phyloP scores from a whole-genome alignment of 352 stramenopile species.

The Phytopythium delawarense region DNA sequence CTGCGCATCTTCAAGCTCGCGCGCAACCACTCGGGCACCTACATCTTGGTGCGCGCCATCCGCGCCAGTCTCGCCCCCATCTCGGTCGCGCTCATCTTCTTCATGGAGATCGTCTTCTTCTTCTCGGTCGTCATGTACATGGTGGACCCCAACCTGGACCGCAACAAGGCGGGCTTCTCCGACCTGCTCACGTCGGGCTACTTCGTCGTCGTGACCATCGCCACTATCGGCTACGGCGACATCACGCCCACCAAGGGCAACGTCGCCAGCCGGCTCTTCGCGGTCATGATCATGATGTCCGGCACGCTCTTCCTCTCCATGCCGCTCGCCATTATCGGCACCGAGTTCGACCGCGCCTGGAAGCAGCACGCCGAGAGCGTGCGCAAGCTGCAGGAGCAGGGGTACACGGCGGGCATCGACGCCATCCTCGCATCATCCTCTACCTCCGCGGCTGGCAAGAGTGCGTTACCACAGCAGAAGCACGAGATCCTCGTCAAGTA shows the following conservation, averaged over 20 bases:
- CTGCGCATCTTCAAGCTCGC: constrained; percentile 81
- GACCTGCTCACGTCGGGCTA: constrained; percentile 73
- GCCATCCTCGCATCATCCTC: constrained; percentile 7
- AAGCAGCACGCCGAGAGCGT: constrained; percentile 70
- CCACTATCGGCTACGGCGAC: constrained; percentile 76
- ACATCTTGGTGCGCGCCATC: constrained; percentile 72
- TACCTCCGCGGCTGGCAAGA: constrained; percentile 14
- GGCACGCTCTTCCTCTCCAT: constrained; percentile 83
- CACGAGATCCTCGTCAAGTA: constrained; percentile 81
- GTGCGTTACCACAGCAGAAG: constrained; percentile 41
- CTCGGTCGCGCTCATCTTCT: constrained; percentile 78
- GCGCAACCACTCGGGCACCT: constrained; percentile 73
- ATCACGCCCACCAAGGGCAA: constrained; percentile 76
- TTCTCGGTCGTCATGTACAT: constrained; percentile 82
- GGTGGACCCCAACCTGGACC: constrained; percentile 68
- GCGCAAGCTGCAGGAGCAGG: constrained; percentile 51
- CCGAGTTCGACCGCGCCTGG: constrained; percentile 77
- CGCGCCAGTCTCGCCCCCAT: constrained; percentile 68
- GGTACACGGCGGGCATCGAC: constrained; percentile 11
- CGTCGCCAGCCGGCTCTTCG: constrained; percentile 49
- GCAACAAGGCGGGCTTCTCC: constrained; percentile 56
- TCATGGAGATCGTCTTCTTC: constrained; percentile 76
- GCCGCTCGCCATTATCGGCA: constrained; percentile 83
- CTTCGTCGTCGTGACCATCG: constrained; percentile 71
- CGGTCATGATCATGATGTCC: constrained; percentile 83